Evolutionary conservation across 2,329 filamentous ascomycete species (phyloP), one percentile per base, ranked within the genome.

Genomic region (Sporothrix pseudoabietina): DNA sequence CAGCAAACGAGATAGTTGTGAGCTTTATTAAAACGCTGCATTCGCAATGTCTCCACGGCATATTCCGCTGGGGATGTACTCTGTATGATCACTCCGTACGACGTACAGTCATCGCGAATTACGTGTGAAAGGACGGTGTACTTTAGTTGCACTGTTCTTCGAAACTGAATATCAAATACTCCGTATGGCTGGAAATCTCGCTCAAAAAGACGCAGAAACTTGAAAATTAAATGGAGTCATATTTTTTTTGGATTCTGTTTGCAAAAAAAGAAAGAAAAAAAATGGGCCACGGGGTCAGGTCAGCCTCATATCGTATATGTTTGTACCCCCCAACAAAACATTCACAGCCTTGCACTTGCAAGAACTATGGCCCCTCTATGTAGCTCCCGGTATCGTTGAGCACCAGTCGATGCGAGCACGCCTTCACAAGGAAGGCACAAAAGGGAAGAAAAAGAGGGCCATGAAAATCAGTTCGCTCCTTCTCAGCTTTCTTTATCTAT

Each of bases 121-220:
- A 26, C n/a, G 54, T 10, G 54, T 10, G 55, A 39, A 63, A 65
- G 35, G 44, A 65, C 59, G 32, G 35, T 41, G n/a, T 44, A 26
- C n/a, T 26, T 5, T n/a, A 41, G 35, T 14, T 6, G 19, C n/a
- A 65, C 30, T 26, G 32, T 22, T 22, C 4, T 16, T 41, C 35
- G 9, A n/a, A 30, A 12, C 16, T 26, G 63, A 19, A 63, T n/a
- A 63, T 44, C 59, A 41, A 19, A 19, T 2, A n/a, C n/a, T n/a
- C n/a, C n/a, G n/a, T n/a, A 9, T 32, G 26, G 26, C 39, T 22
- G 30, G 26, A 6, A 30, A 22, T 35, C 44, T 68, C 65, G 65
- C 65, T 68, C 44, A 68, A 68, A 52, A 32, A 12, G 65, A 68
- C 65, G 65, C 65, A 52, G 65, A 52, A 68, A 68, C 9, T 68